Percentiles rank a stretch among this genome's conserved stretches.
phyloP scores from a whole-genome alignment of 768 basidiomycete species.

The Daedalea quercina region DNA sequence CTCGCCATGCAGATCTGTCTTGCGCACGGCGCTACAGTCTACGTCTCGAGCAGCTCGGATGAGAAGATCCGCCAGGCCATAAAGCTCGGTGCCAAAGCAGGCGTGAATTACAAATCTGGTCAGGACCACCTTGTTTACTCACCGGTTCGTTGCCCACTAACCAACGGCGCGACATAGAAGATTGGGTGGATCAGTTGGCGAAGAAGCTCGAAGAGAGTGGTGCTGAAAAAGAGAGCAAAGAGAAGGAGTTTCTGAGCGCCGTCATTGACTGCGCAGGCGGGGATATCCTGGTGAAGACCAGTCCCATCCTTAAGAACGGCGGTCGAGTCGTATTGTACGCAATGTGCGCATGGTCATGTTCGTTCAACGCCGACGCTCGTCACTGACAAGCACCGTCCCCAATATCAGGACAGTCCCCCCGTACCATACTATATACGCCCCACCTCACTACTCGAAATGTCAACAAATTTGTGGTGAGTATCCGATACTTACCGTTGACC shows the following conservation, averaged over 20 bases:
- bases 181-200: constrained; percentile 29
- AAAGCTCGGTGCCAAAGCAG: constrained; percentile 68
- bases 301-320: constrained; percentile 29
- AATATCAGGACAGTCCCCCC: constrained; percentile 23
- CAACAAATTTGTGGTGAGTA: constrained; percentile 62
- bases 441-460: constrained; percentile 78
- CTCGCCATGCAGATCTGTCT: constrained; percentile 68
- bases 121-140: constrained; percentile 15
- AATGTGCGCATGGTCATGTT: constrained; percentile 24
- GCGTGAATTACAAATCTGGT: constrained; percentile 68
- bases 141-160: background rate
- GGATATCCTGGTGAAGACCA: constrained; percentile 28
- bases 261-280: constrained; percentile 44
- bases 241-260: constrained; percentile 23
- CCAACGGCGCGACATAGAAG: constrained; percentile 8
- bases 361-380: too few relatives aligned
- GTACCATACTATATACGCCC: constrained; percentile 55
- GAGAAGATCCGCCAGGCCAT: constrained; percentile 66
- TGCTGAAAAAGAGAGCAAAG: constrained; percentile 18
- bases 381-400: too few relatives aligned
- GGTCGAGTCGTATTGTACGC: constrained; percentile 33
- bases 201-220: constrained; percentile 20
- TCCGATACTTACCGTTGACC: constrained; percentile 16
- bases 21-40: constrained; percentile 73
- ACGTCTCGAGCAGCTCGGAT: constrained; percentile 66